Conservation (phyloP, 495 filamentous ascomycete species). For the Penicillium roqueforti region DNA sequence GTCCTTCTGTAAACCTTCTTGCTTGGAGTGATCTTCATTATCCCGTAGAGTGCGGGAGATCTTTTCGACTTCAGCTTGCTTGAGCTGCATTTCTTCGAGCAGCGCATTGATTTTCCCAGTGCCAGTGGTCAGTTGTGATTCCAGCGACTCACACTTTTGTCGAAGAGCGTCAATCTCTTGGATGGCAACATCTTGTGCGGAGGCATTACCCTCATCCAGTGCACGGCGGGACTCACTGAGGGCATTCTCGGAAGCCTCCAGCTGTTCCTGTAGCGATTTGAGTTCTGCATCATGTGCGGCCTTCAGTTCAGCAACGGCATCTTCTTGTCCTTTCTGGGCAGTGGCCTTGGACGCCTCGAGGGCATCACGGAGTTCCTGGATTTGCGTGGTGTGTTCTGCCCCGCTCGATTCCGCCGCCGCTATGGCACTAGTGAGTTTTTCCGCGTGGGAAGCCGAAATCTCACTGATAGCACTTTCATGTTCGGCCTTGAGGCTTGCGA, state of each 20-base stretch:
- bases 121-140: constrained; percentile 36
- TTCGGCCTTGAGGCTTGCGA: constrained; percentile 34
- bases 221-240: constrained; percentile 32
- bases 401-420: constrained; percentile 33
- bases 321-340: constrained; percentile 31
- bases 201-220: constrained; percentile 34
- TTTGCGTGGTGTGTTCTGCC: constrained; percentile 32
- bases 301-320: constrained; percentile 35
- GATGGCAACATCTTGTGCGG: constrained; percentile 35
- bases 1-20: constrained; percentile 36
- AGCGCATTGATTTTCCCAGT: constrained; percentile 40
- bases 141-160: constrained; percentile 38
- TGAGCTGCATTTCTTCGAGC: constrained; percentile 38
- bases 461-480: constrained; percentile 35
- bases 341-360: constrained; percentile 35
- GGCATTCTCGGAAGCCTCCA: constrained; percentile 33
- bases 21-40: constrained; percentile 33
- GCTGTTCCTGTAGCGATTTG: constrained; percentile 30
- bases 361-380: constrained; percentile 39
- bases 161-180: constrained; percentile 43
- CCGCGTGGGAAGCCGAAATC: constrained; percentile 29
- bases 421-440: constrained; percentile 35
- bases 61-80: constrained; percentile 35
- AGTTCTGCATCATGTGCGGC: constrained; percentile 34
- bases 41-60: constrained; percentile 35